Conservation (phyloP, 495 filamentous ascomycete species). For the Podospora pseudocomata region DNA sequence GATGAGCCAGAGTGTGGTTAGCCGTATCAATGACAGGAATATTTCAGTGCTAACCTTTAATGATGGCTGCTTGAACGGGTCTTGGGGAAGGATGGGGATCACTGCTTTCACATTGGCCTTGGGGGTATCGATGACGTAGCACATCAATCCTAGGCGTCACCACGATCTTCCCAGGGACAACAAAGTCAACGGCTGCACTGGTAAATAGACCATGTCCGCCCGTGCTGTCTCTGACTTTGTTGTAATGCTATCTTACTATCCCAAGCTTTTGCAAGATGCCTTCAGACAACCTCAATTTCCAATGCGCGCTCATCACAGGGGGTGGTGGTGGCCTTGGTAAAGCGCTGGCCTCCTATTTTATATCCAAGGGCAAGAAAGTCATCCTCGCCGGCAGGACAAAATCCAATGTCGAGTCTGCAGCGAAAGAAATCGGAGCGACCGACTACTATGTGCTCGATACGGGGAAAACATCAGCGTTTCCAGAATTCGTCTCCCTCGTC, state of each 20-base stretch:
- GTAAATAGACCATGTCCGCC: no score
- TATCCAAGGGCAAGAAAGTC: conserved; percentile 42
- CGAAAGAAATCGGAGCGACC: conserved; percentile 36
- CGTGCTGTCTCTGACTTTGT: no score
- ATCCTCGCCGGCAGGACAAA: conserved; percentile 48
- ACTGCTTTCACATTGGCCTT: background rate
- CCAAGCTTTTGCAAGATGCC: background rate
- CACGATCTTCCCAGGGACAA: background rate
- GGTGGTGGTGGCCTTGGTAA: conserved; percentile 48
- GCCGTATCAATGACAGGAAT: conserved; percentile 11
- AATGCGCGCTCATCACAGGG: conserved; percentile 44
- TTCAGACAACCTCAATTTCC: conserved; percentile 27
- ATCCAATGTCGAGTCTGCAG: conserved; percentile 36
- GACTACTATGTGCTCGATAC: conserved; percentile 46
- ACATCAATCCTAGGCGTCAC: background rate
- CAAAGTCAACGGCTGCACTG: background rate
- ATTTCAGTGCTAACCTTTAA: background rate
- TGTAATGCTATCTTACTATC: no score
- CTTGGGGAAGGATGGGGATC: background rate
- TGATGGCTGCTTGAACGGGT: background rate
- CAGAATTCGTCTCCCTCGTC: conserved; percentile 36
- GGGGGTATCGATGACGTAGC: background rate
- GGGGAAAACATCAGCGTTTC: conserved; percentile 32
- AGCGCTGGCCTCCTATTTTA: conserved; percentile 41
- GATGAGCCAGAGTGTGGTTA: conserved; percentile 42